Percentiles rank a stretch among this genome's conserved stretches.
phyloP scores from a whole-genome alignment of 805 yeast genomes.

The Lachancea sp. region DNA sequence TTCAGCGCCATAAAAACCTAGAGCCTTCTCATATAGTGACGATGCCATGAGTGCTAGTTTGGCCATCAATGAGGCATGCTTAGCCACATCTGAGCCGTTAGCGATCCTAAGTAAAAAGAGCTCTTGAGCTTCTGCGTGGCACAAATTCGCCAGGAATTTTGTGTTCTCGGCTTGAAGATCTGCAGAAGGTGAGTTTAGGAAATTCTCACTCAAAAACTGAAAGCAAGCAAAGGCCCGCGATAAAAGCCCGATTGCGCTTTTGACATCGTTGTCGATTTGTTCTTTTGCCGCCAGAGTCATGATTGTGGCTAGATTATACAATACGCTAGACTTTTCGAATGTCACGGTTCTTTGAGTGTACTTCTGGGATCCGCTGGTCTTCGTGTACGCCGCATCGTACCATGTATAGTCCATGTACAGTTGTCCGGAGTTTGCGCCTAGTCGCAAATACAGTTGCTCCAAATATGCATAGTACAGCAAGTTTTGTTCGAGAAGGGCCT shows the following conservation, averaged over 20 bases:
- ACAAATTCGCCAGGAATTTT: constrained; percentile 52
- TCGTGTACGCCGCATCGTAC: constrained; percentile 63
- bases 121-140: constrained; percentile 88
- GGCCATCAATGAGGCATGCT: constrained; percentile 65
- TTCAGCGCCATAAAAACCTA: constrained; percentile 34
- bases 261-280: constrained; percentile 39
- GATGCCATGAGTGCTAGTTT: constrained; percentile 65
- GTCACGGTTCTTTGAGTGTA: constrained; percentile 74
- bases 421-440: constrained; percentile 57
- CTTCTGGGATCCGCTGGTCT: constrained; percentile 28
- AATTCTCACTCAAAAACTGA: constrained; percentile 66
- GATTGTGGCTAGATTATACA: constrained; percentile 71
- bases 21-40: constrained; percentile 47
- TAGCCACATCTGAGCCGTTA: constrained; percentile 35
- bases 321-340: constrained; percentile 79
- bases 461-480: constrained; percentile 74
- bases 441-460: constrained; percentile 69
- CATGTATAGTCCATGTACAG: constrained; percentile 64
- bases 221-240: constrained; percentile 78
- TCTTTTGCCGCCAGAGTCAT: constrained; percentile 46
- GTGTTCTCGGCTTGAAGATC: constrained; percentile 70
- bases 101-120: constrained; percentile 59
- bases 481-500: constrained; percentile 29
- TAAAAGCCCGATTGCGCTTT: constrained; percentile 51
- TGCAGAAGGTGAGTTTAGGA: constrained; percentile 79